A percentile compares a stretch with the other conserved stretches of the same genome.
phyloP scores from a whole-genome alignment of 306 rosid genomes.

The Medicago arabica region DNA sequence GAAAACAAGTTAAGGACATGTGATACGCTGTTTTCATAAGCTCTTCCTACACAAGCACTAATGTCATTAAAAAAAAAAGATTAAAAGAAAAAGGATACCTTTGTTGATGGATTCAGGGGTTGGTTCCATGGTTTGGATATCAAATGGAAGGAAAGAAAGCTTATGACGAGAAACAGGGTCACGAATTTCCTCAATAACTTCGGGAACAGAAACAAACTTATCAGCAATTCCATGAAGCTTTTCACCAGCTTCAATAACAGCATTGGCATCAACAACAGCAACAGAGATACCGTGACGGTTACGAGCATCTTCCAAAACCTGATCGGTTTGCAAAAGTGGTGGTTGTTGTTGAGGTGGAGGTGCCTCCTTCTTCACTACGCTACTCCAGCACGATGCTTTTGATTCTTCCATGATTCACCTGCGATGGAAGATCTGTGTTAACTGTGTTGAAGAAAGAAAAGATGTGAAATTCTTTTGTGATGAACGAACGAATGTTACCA shows the following conservation, averaged over 20 bases:
- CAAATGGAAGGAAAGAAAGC: conserved; percentile 74
- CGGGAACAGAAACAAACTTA: conserved; percentile 73
- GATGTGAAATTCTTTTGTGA: not conserved
- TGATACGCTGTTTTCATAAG: too few species aligned
- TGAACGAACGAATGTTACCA: not conserved
- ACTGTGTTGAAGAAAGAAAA: not conserved
- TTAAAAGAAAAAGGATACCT: conserved; percentile 48
- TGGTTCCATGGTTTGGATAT: conserved; percentile 81
- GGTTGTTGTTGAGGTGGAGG: conserved; percentile 49
- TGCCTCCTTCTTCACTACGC: conserved; percentile 65
- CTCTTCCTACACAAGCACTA: not conserved
- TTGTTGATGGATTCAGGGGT: conserved; percentile 74
- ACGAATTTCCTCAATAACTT: conserved; percentile 82
- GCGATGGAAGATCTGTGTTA: not conserved
- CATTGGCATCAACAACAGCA: conserved; percentile 84
- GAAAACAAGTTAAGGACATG: not conserved
- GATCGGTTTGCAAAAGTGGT: conserved; percentile 25
- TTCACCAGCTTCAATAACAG: conserved; percentile 75
- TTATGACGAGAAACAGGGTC: conserved; percentile 93
- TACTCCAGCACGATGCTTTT: conserved; percentile 62
- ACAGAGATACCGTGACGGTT: conserved; percentile 67
- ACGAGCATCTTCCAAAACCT: conserved; percentile 59
- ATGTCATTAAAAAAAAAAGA: not conserved
- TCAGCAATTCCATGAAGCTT: conserved; percentile 68
- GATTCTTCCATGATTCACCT: conserved; percentile 49